A percentile compares a stretch with the other conserved stretches of the same genome.
Evolutionary conservation across 2,329 filamentous ascomycete genomes (phyloP).

Genomic region (Venturia aucupariae): DNA sequence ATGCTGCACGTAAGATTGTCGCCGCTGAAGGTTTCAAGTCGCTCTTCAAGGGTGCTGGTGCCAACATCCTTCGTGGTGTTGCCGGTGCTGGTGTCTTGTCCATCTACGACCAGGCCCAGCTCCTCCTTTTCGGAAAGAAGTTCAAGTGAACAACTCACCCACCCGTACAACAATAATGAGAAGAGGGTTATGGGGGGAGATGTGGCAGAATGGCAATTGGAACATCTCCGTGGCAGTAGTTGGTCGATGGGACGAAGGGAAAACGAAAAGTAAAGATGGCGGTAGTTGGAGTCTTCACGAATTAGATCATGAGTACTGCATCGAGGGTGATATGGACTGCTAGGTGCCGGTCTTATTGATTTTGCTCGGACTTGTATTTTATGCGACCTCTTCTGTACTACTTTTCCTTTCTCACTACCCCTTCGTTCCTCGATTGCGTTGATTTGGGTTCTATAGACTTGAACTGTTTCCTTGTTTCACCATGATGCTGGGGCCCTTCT

Average conservation of each 20-base stretch:
- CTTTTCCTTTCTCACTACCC: constrained; percentile 1
- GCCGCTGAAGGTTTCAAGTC: constrained; percentile 97
- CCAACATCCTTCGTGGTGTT: constrained; percentile 99
- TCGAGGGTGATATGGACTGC: neutral
- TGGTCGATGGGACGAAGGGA: neutral
- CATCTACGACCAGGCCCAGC: constrained; percentile 99
- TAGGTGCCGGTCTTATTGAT: constrained; percentile 8
- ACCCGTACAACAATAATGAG: neutral
- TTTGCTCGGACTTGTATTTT: constrained; percentile 12
- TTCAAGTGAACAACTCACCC: constrained; percentile 52
- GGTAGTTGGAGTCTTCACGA: constrained; percentile 7
- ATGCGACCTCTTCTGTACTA: constrained; percentile 12
- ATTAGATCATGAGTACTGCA: constrained; percentile 11
- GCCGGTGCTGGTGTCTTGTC: constrained; percentile 99
- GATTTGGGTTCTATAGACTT: neutral
- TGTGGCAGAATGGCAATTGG: constrained; percentile 1
- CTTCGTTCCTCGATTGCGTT: neutral
- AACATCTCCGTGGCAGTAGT: neutral
- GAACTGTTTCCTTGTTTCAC: neutral
- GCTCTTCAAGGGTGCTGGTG: constrained; percentile 99
- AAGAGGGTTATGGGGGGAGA: neutral
- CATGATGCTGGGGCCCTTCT: neutral
- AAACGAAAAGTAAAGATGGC: constrained; percentile 6
- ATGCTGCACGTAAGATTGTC: constrained; percentile 88
- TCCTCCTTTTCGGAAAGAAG: constrained; percentile 99